Conservation (phyloP, 805 yeast species). For the Jamesozyma jinghongensis region DNA sequence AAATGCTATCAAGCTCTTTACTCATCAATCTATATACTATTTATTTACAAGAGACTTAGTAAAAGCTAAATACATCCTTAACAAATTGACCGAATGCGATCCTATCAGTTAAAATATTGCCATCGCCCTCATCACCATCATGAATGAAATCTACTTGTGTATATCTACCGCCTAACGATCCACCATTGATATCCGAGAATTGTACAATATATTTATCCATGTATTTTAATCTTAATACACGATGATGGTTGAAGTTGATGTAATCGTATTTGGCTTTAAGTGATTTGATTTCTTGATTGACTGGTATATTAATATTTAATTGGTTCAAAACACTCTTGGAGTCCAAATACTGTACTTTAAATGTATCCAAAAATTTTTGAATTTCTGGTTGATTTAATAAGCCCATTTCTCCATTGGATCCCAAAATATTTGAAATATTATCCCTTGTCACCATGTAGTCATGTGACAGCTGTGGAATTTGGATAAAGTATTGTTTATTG, state of each 20-base stretch:
- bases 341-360: constrained; percentile 2
- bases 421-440: constrained; percentile 2
- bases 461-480: constrained; percentile 19
- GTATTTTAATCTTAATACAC: constrained; percentile 20
- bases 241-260: constrained; percentile 17
- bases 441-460: constrained; percentile 17
- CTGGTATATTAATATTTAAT: constrained; percentile 1
- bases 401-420: background rate
- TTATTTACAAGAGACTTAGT: constrained; percentile 2
- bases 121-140: constrained; percentile 5
- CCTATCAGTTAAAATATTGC: background rate
- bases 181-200: constrained; percentile 25
- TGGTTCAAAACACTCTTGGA: background rate
- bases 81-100: constrained; percentile 7
- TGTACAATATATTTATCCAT: constrained; percentile 26
- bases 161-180: constrained; percentile 19
- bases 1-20: too few relatives aligned
- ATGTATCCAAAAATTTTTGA: constrained; percentile 29
- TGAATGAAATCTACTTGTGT: constrained; percentile 26
- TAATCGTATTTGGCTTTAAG: constrained; percentile 13
- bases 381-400: constrained; percentile 36
- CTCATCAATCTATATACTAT: too few relatives aligned
- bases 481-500: constrained; percentile 15
- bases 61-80: constrained; percentile 7
- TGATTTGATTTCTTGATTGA: background rate